Base-by-base conservation (phyloP, 2,329 filamentous ascomycete species). In the Alternaria hordeiaustralica region DNA sequence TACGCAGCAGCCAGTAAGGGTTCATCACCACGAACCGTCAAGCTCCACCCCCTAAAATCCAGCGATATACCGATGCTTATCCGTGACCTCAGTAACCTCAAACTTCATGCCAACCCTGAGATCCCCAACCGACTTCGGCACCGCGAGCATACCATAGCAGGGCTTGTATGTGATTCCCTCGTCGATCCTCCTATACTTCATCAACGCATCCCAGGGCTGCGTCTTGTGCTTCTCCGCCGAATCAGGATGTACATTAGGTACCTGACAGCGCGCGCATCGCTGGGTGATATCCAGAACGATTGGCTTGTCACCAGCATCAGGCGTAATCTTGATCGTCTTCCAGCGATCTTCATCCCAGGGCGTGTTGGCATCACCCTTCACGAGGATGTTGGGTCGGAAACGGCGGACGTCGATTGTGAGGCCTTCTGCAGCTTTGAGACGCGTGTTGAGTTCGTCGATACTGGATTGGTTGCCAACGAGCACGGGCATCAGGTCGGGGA, bases 131-230 rank as follows among this genome's bases (percentile, higher is more conserved):
- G 88, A 85, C 63, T 84, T 81, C 15, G 89, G 88, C 56, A 87
- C 86, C 73, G 87, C 86, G 71, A 90, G 74, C 89, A 90, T 90
- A 2, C 88, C 88, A 81, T 90, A 90, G 68, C 88, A 89, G 44
- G 88, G 88, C 79, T 90, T 90, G 66, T 82, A 90, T 77, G 84
- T 89, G 25, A 87, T 83, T 0, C 88, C 88, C 69, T 85, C 80
- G 72, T 90, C 88, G 6, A 90, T 82, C 26, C 87, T 77, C 9
- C 88, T 79, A 75, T 88, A 90, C 70, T 85, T 86, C 82, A 89
- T 86, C 58, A 90, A 75, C 64, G 84, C 85, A 70, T 89, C 84
- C 88, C 88, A 90, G 7, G 88, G 88, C 80, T 90, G 83, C 51
- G 82, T 83, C 55, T 83, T 81, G 71, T 90, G 82, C 76, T 88